Percentiles rank a stretch among this genome's conserved stretches.
Conservation (phyloP, 768 basidiomycete species). For the Tulasnella sp. region DNA sequence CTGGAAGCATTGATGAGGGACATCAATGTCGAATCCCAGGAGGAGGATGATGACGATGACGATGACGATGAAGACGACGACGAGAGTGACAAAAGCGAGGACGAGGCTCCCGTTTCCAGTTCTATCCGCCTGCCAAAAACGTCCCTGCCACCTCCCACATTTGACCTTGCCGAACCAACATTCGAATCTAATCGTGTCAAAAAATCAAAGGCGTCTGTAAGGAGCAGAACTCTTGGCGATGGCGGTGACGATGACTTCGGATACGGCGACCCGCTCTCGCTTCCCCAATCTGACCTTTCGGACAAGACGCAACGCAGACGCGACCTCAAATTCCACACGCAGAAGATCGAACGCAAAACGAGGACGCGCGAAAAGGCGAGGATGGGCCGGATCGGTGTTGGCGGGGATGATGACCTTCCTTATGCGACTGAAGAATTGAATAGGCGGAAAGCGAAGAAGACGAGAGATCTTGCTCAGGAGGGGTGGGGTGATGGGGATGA, state of each 20-base stretch:
- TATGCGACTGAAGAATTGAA: constrained; percentile 39
- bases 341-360: constrained; percentile 57
- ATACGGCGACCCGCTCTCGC: constrained; percentile 62
- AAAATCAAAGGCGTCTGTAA: constrained; percentile 13
- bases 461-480: constrained; percentile 31
- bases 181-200: constrained; percentile 36
- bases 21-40: constrained; percentile 19
- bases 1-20: not conserved
- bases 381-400: constrained; percentile 55
- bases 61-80: constrained; percentile 31
- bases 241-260: constrained; percentile 28
- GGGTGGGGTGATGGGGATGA: constrained; percentile 51
- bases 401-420: constrained; percentile 94
- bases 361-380: constrained; percentile 60
- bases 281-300: constrained; percentile 59
- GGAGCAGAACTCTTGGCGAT: not conserved
- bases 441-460: constrained; percentile 48
- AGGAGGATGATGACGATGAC: constrained; percentile 18
- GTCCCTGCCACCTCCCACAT: constrained; percentile 33
- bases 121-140: constrained; percentile 5
- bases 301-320: constrained; percentile 79
- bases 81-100: constrained; percentile 25
- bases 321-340: constrained; percentile 84
- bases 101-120: constrained; percentile 30
- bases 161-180: constrained; percentile 73